Percentiles rank a stretch among this genome's conserved stretches.
Evolutionary conservation across 768 basidiomycete genomes (phyloP).

Genomic region (Suillus occidentalis): DNA sequence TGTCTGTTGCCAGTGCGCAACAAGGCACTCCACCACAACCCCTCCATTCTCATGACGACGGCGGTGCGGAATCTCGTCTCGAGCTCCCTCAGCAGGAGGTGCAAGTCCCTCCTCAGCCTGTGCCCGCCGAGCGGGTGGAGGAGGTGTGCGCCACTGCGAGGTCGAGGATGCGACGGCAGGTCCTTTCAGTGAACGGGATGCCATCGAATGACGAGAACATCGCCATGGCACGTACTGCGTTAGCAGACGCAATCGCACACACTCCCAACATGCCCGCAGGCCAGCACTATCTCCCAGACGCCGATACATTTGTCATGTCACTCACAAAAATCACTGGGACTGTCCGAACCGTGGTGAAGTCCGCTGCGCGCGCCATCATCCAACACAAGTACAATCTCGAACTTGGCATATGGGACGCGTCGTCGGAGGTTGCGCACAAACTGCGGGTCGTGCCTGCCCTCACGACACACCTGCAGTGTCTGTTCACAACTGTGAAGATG

Average conservation of each 20-base stretch:
- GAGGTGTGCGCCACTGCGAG: too few species aligned
- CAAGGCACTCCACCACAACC: too few species aligned
- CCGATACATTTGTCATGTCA: not conserved
- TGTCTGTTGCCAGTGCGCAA: not conserved
- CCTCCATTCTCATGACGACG: too few species aligned
- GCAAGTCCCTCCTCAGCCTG: too few species aligned
- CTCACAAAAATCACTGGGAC: not conserved
- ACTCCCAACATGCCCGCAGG: not conserved
- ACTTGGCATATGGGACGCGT: not conserved
- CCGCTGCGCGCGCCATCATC: not conserved
- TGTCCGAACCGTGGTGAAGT: not conserved
- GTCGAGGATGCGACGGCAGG: too few species aligned
- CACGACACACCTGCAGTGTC: not conserved
- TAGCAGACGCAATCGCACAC: not conserved
- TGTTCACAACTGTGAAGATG: not conserved
- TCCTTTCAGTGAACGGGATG: not conserved
- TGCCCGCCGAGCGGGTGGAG: too few species aligned
- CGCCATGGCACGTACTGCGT: not conserved
- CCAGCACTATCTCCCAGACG: not conserved
- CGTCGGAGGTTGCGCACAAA: not conserved
- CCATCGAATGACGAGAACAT: not conserved
- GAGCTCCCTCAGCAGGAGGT: too few species aligned
- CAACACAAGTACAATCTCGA: not conserved
- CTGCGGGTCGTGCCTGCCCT: not conserved
- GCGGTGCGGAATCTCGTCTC: too few species aligned